These are phyloP conservation scores for Spathaspora girioi DNA, from an alignment of 805 yeast species.

Conservation along the genomic window DNA sequence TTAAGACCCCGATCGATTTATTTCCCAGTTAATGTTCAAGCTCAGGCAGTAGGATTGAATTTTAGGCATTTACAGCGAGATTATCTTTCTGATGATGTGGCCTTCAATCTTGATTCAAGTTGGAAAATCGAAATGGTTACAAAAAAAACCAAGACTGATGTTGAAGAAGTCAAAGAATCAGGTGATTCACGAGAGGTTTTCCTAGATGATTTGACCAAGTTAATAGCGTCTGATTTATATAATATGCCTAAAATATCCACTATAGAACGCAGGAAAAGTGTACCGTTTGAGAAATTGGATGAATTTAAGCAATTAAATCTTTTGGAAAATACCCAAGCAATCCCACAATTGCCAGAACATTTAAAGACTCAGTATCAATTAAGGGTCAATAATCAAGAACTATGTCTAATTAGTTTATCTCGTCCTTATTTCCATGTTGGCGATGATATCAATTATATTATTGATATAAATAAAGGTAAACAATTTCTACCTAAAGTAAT, in stretches of 20 bases:
- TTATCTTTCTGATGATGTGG: constrained; percentile 17
- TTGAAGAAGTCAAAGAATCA: neutral
- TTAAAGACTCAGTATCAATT: constrained; percentile 35
- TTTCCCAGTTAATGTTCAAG: constrained; percentile 30
- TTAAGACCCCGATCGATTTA: constrained; percentile 18
- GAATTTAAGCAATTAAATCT: constrained; percentile 10
- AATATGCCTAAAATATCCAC: constrained; percentile 32
- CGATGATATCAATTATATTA: constrained; percentile 31
- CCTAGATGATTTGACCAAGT: constrained; percentile 26
- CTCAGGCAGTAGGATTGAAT: constrained; percentile 21
- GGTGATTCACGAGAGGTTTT: constrained; percentile 14
- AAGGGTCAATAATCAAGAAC: constrained; percentile 25
- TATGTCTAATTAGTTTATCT: constrained; percentile 31
- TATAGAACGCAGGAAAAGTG: constrained; percentile 28
- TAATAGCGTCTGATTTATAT: constrained; percentile 29
- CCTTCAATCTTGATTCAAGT: constrained; percentile 19
- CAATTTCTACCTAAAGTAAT: constrained; percentile 18
- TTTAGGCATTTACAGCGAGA: constrained; percentile 27
- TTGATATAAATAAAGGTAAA: constrained; percentile 20
- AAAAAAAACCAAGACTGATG: neutral
- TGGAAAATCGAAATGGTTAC: constrained; percentile 22
- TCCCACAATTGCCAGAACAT: constrained; percentile 26
- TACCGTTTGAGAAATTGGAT: constrained; percentile 12
- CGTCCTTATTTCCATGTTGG: constrained; percentile 36
- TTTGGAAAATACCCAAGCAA: constrained; percentile 3